Evolutionary conservation across 2,329 filamentous ascomycete species (phyloP), one percentile per base, ranked within the genome.

Genomic region (Chaetoscypha palmicola): DNA sequence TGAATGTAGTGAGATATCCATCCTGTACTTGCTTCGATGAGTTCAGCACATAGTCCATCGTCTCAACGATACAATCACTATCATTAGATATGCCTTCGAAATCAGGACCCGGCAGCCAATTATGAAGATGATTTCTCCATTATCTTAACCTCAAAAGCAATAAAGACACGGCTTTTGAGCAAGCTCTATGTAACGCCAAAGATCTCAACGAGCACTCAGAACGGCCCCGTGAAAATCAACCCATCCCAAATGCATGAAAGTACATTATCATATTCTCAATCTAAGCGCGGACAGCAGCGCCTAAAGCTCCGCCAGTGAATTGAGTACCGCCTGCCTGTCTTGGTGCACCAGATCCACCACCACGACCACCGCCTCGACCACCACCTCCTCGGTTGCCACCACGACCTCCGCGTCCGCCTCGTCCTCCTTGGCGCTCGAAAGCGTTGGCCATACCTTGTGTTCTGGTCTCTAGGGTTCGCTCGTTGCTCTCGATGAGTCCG

Each of bases 401-500:
- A 4, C 42, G 36, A 51, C 78, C 86, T 37, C 83, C 80, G 14
- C 42, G 36, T 51, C 78, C 86, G 37, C 83, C 80, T 53, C 83
- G 77, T 45, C 86, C 86, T 54, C 87, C 86, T 71, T 95, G 88
- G 65, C 91, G 75, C 74, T 96, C 90, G 68, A 97, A 97, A 21
- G 89, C 91, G 62, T 94, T 94, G 47, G 87, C 82, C 56, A 90
- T 95, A 58, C 92, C 92, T 66, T 96, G 89, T 57, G 94, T 97
- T 64, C 92, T 81, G 66, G 96, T 90, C 74, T 98, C 92, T 57
- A 98, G 77, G 19, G 91, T 94, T 66, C 94, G 83, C 74, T 98
- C 92, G 71, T 98, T 98, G 58, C 83, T 83, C 76, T 98, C 94
- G 63, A 97, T 95, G 48, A 98, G 83, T 41, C 83, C 81, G 64